phyloP scores from a whole-genome alignment of 2,329 filamentous ascomycete species.

The Colletotrichum simmondsii region DNA sequence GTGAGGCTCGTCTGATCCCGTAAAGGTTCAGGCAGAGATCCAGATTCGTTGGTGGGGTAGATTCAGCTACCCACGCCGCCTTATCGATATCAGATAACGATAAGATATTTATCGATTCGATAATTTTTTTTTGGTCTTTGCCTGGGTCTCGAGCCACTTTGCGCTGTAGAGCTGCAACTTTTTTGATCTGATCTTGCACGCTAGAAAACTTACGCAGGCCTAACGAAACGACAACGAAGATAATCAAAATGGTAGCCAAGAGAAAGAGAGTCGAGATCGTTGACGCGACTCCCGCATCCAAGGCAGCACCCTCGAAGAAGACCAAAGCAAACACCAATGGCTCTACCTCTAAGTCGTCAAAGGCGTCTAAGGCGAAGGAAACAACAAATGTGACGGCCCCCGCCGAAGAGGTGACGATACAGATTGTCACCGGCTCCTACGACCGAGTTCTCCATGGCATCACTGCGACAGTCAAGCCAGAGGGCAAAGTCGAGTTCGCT shows the following conservation, averaged over 20 bases:
- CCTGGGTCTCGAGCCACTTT: neutral
- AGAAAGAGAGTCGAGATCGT: constrained; percentile 57
- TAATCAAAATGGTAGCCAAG: constrained; percentile 53
- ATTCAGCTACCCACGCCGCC: neutral
- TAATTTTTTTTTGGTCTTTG: constrained; percentile 23
- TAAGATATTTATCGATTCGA: constrained; percentile 12
- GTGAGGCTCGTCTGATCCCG: neutral
- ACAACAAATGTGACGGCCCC: constrained; percentile 2
- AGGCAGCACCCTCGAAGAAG: constrained; percentile 45
- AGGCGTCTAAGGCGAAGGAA: neutral
- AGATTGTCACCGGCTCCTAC: constrained; percentile 93
- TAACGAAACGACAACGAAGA: constrained; percentile 19
- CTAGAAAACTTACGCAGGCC: constrained; percentile 6
- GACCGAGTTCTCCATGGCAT: constrained; percentile 93
- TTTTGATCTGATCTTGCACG: constrained; percentile 15
- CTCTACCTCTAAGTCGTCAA: constrained; percentile 15
- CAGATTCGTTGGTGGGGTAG: constrained; percentile 15
- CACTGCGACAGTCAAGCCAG: constrained; percentile 74
- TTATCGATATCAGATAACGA: constrained; percentile 36
- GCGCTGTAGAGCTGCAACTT: neutral
- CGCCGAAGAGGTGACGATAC: constrained; percentile 68
- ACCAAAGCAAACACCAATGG: constrained; percentile 39
- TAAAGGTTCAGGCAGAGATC: constrained; percentile 3
- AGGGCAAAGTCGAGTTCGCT: constrained; percentile 71
- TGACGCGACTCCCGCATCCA: constrained; percentile 38